Evolutionary conservation across 2,329 filamentous ascomycete genomes (phyloP).

Genomic region (Aureobasidium sp.): DNA sequence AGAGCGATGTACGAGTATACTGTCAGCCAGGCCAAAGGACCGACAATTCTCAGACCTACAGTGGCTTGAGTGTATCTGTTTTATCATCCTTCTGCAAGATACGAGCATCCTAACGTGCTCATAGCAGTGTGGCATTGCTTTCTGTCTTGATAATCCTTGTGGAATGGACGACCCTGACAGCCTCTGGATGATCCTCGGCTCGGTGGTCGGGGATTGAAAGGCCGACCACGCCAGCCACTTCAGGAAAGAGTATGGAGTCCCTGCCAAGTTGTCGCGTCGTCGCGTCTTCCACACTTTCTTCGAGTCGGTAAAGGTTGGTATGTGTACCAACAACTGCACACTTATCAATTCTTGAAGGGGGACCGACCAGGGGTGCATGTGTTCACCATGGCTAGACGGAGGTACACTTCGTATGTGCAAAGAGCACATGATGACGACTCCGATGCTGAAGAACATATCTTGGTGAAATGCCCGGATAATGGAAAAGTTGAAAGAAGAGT

Average conservation of each 20-base stretch:
- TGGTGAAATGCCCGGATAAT: neutral
- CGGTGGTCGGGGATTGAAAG: neutral
- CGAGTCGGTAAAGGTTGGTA: neutral
- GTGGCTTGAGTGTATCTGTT: neutral
- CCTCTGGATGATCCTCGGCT: neutral
- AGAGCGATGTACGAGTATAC: neutral
- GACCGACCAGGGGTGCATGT: neutral
- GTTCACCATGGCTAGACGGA: neutral
- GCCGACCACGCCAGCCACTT: slow-evolving; percentile 7
- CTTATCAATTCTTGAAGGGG: neutral
- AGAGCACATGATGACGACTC: neutral
- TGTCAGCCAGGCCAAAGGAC: neutral
- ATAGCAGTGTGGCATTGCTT: neutral
- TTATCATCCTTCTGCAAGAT: neutral
- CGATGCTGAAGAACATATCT: neutral
- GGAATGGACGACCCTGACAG: neutral
- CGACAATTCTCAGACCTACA: neutral
- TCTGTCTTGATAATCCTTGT: neutral
- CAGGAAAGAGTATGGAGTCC: neutral
- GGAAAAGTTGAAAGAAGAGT: neutral
- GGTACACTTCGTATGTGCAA: neutral
- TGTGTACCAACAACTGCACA: neutral
- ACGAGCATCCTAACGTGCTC: neutral
- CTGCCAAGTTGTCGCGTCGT: slow-evolving; percentile 9
- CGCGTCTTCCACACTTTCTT: neutral